Evolutionary conservation across 768 basidiomycete genomes (phyloP).

Genomic region (Agaricus bisporus): DNA sequence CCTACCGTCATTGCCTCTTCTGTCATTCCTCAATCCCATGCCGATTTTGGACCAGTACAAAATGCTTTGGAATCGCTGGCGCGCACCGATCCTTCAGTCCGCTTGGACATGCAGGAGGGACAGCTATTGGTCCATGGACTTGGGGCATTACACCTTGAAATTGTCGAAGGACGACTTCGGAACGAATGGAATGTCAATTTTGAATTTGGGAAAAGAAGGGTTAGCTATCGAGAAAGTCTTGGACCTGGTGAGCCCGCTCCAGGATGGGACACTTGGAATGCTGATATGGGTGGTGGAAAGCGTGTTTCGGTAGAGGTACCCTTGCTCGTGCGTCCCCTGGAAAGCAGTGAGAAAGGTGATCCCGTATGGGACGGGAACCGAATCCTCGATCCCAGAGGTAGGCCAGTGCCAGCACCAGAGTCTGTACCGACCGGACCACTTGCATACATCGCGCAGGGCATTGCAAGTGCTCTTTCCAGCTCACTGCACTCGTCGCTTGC

Average conservation of each 20-base stretch:
- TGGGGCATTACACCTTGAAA: slow-evolving; percentile 85
- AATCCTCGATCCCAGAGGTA: slow-evolving; percentile 50
- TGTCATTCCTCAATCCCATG: slow-evolving; percentile 73
- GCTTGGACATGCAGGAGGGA: slow-evolving; percentile 74
- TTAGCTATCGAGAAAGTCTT: slow-evolving; percentile 71
- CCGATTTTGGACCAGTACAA: slow-evolving; percentile 74
- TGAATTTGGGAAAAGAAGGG: slow-evolving; percentile 70
- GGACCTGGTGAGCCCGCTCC: slow-evolving; percentile 25
- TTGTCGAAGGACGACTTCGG: slow-evolving; percentile 71
- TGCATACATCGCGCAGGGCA: slow-evolving; percentile 58
- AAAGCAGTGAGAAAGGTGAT: slow-evolving; percentile 53
- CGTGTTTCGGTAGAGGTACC: slow-evolving; percentile 42
- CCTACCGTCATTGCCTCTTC: slow-evolving; percentile 84
- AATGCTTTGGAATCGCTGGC: slow-evolving; percentile 64
- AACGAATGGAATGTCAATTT: slow-evolving; percentile 79
- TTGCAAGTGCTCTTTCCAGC: slow-evolving; percentile 65
- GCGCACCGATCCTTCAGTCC: slow-evolving; percentile 88
- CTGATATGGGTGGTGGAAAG: slow-evolving; percentile 54
- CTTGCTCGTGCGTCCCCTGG: slow-evolving; percentile 50
- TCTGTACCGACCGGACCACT: slow-evolving; percentile 40
- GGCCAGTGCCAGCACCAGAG: slow-evolving; percentile 46
- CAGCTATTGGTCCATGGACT: slow-evolving; percentile 81
- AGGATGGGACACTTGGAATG: slow-evolving; percentile 47
- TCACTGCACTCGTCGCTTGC: slow-evolving; percentile 76
- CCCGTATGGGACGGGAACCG: slow-evolving; percentile 74